Evolutionary conservation across 352 stramenopile species (phyloP).

Genomic region (Phytophthora citricola): DNA sequence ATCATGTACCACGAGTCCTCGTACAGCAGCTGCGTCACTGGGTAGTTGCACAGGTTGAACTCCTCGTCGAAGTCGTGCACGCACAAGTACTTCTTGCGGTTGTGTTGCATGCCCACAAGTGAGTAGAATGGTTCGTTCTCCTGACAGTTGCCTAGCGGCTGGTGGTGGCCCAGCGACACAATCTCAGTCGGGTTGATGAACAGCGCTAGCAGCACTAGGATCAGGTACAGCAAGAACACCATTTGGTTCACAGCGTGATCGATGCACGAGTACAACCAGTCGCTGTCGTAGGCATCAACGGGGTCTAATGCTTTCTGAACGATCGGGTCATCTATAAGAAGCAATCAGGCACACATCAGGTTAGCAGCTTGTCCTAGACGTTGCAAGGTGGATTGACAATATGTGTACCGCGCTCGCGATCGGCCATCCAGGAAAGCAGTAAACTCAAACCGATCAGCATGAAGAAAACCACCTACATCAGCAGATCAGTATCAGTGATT

Average conservation of each 20-base stretch:
- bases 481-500: neutral
- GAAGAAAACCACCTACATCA: slow-evolving; percentile 56
- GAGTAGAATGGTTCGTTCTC: slow-evolving; percentile 68
- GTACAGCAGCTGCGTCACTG: slow-evolving; percentile 70
- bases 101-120: slow-evolving; percentile 59
- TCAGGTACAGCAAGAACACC: slow-evolving; percentile 72
- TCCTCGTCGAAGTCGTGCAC: slow-evolving; percentile 85
- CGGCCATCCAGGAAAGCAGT: slow-evolving; percentile 73
- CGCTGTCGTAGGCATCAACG: slow-evolving; percentile 80
- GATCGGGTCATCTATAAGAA: slow-evolving; percentile 50
- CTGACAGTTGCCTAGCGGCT: slow-evolving; percentile 73
- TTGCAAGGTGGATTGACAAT: neutral
- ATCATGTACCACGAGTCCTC: slow-evolving; percentile 89
- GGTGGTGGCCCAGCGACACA: slow-evolving; percentile 78
- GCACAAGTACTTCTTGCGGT: slow-evolving; percentile 77
- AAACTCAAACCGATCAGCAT: slow-evolving; percentile 59
- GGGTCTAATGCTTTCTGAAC: slow-evolving; percentile 63
- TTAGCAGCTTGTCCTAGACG: neutral
- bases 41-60: slow-evolving; percentile 86
- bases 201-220: slow-evolving; percentile 64
- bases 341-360: slow-evolving; percentile 6
- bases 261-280: slow-evolving; percentile 78
- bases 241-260: slow-evolving; percentile 88
- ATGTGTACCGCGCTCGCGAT: slow-evolving; percentile 58
- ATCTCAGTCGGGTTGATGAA: slow-evolving; percentile 74